phyloP scores from a whole-genome alignment of 2,329 filamentous ascomycete genomes.

The Pseudovirgaria hyperparasitica region DNA sequence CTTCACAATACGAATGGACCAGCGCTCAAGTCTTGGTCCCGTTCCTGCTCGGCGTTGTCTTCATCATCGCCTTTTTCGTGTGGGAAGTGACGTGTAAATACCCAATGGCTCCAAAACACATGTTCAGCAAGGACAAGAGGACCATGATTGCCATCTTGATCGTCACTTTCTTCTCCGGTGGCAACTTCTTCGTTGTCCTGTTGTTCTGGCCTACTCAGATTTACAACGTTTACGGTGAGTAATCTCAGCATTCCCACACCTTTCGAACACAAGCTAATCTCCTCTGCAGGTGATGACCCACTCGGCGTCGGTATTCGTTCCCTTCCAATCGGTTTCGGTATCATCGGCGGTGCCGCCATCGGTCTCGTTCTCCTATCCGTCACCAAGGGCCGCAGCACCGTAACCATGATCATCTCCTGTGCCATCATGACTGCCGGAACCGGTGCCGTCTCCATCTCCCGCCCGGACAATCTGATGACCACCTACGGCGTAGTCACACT shows the following conservation, averaged over 20 bases:
- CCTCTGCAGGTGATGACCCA: slow-evolving; percentile 51
- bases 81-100: slow-evolving; percentile 31
- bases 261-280: too few relatives aligned
- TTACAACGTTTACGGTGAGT: slow-evolving; percentile 23
- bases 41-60: slow-evolving; percentile 36
- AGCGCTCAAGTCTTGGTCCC: slow-evolving; percentile 43
- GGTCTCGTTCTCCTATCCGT: slow-evolving; percentile 45
- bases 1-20: slow-evolving; percentile 41
- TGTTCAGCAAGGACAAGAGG: slow-evolving; percentile 17
- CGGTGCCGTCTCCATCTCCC: slow-evolving; percentile 39
- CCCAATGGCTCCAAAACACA: slow-evolving; percentile 30
- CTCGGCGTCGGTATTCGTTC: slow-evolving; percentile 51
- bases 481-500: slow-evolving; percentile 48
- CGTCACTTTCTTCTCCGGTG: slow-evolving; percentile 21
- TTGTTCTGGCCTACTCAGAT: slow-evolving; percentile 22
- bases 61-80: slow-evolving; percentile 37
- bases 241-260: too few relatives aligned
- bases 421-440: slow-evolving; percentile 53
- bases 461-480: slow-evolving; percentile 38
- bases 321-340: slow-evolving; percentile 51
- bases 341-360: slow-evolving; percentile 48
- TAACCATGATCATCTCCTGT: slow-evolving; percentile 46
- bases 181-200: slow-evolving; percentile 21
- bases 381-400: slow-evolving; percentile 45
- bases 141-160: slow-evolving; percentile 19